phyloP scores from a whole-genome alignment of 495 filamentous ascomycete species.

The Lasiosphaeriaceae sp. region DNA sequence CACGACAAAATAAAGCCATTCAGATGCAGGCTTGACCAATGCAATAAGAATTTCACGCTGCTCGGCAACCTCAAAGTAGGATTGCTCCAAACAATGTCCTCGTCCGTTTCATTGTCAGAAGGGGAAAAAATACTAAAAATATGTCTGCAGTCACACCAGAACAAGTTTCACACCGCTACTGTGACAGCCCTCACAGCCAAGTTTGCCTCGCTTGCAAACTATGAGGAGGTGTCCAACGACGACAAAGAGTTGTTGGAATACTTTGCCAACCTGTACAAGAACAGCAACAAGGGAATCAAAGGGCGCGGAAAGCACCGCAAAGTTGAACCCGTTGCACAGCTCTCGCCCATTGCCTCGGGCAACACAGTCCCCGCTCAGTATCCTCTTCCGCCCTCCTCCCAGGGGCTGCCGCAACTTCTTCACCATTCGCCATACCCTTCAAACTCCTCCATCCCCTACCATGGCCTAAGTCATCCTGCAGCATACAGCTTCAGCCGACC shows the following conservation, averaged over 20 bases:
- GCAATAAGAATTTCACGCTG: conserved; percentile 81
- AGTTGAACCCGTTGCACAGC: conserved; percentile 29
- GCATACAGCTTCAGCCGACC: conserved; percentile 28
- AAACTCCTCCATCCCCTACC: conserved; percentile 11
- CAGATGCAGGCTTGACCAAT: conserved; percentile 73
- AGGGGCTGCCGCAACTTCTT: conserved; percentile 17
- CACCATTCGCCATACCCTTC: conserved; percentile 17
- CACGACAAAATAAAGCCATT: conserved; percentile 77
- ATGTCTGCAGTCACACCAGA: conserved; percentile 74
- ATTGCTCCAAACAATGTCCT: not conserved
- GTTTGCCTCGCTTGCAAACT: conserved; percentile 63
- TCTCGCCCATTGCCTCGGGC: not conserved
- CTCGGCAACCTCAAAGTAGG: conserved; percentile 83
- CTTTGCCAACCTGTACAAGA: conserved; percentile 84
- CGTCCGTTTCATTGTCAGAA: no score
- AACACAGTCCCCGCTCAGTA: conserved; percentile 12
- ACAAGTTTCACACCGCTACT: conserved; percentile 78
- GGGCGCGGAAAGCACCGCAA: conserved; percentile 83
- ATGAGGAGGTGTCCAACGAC: conserved; percentile 55
- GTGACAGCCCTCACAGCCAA: conserved; percentile 68
- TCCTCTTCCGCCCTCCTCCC: conserved; percentile 16
- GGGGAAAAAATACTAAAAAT: not conserved
- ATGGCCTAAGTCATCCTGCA: conserved; percentile 22
- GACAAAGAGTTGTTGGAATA: conserved; percentile 85
- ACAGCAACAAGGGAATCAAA: conserved; percentile 97